Conservation (phyloP, 179 eudicot species). For the Silene coronaria region DNA sequence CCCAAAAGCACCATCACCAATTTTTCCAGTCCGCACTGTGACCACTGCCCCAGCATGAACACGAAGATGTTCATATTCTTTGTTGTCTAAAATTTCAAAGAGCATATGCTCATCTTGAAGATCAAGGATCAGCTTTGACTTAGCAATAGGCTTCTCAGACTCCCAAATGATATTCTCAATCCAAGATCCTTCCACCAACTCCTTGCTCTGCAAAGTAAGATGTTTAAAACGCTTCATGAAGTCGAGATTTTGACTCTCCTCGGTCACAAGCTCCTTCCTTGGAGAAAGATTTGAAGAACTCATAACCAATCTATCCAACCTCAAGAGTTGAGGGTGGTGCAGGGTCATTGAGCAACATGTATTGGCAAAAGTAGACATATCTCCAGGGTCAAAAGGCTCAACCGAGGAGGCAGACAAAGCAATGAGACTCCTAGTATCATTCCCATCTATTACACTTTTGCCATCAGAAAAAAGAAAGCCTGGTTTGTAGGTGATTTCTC, state of each 20-base stretch:
- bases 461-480: conserved; percentile 20
- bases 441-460: conserved; percentile 29
- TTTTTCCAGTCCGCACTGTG: conserved; percentile 41
- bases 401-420: conserved; percentile 30
- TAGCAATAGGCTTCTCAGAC: conserved; percentile 42
- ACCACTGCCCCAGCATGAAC: conserved; percentile 93
- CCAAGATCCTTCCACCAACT: conserved; percentile 81
- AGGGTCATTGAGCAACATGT: conserved; percentile 27
- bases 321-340: conserved; percentile 74
- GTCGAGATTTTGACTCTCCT: conserved; percentile 39
- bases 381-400: conserved; percentile 61
- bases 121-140: conserved; percentile 84
- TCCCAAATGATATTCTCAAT: conserved; percentile 85
- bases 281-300: conserved; percentile 24
- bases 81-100: conserved; percentile 70
- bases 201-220: conserved; percentile 73
- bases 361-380: conserved; percentile 20
- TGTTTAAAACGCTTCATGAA: conserved; percentile 56
- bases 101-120: conserved; percentile 97
- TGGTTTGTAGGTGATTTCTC: conserved; percentile 27
- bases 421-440: conserved; percentile 31
- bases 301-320: conserved; percentile 49
- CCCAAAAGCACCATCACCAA: conserved; percentile 41
- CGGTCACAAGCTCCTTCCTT: conserved; percentile 38
- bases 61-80: conserved; percentile 57